These are phyloP conservation scores for Metarhizium robertsii DNA, from an alignment of 2,329 filamentous ascomycete species.

Conservation along the genomic window DNA sequence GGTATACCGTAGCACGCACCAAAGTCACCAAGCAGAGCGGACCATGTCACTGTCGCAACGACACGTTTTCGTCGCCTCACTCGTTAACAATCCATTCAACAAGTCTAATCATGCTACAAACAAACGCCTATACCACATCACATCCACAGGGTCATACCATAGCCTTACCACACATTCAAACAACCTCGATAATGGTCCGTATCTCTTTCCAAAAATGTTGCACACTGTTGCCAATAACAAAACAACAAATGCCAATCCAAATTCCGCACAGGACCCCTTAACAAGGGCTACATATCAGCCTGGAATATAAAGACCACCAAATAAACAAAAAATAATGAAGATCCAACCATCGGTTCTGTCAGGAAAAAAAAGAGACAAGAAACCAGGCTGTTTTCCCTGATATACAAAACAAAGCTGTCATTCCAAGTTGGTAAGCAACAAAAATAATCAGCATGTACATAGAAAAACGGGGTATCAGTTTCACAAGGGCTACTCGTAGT, in stretches of 20 bases:
- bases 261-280: not conserved
- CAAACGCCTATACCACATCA: not conserved
- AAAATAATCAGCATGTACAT: not conserved
- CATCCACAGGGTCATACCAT: not conserved
- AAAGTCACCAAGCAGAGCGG: too few relatives aligned
- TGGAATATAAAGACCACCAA: not conserved
- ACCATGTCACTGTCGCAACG: too few relatives aligned
- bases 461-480: conserved; percentile 8
- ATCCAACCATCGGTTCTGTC: not conserved
- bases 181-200: not conserved
- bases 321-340: not conserved
- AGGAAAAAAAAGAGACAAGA: not conserved
- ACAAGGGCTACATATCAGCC: not conserved
- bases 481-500: not conserved
- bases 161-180: not conserved
- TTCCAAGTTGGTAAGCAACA: not conserved
- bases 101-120: not conserved
- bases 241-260: not conserved
- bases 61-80: too few relatives aligned
- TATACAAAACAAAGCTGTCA: not conserved
- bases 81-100: not conserved
- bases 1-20: too few relatives aligned
- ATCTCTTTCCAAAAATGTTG: not conserved
- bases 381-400: not conserved
- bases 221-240: not conserved